These are phyloP conservation scores for Oemleria cerasiformis DNA, from an alignment of 306 rosid genomes.

Conservation along the genomic window DNA sequence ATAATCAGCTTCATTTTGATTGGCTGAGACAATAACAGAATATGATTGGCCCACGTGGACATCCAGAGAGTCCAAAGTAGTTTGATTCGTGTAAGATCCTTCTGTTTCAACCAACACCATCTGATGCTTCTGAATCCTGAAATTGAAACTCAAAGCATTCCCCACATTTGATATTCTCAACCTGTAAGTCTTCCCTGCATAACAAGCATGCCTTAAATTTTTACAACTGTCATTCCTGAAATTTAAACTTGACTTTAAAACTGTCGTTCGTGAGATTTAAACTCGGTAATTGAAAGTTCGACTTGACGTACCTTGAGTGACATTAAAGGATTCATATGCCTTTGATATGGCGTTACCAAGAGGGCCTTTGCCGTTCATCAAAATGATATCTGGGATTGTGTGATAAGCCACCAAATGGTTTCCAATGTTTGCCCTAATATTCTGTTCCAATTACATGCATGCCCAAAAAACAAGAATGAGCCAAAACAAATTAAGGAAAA, in stretches of 20 bases:
- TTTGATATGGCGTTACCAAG: slow-evolving; percentile 29
- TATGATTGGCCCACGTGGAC: slow-evolving; percentile 90
- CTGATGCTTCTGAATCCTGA: slow-evolving; percentile 71
- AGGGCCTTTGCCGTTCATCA: slow-evolving; percentile 76
- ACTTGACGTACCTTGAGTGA: slow-evolving; percentile 51
- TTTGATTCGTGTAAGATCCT: slow-evolving; percentile 75
- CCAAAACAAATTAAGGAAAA: not conserved
- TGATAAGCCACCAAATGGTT: slow-evolving; percentile 3
- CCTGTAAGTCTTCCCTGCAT: slow-evolving; percentile 68
- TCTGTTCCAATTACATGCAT: slow-evolving; percentile 32
- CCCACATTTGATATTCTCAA: slow-evolving; percentile 91
- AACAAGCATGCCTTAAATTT: slow-evolving; percentile 8
- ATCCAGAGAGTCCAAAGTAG: slow-evolving; percentile 63
- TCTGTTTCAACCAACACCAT: slow-evolving; percentile 76
- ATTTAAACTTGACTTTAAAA: not conserved
- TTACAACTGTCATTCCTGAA: not conserved
- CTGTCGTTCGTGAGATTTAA: not conserved
- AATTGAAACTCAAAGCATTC: slow-evolving; percentile 61
- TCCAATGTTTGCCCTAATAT: slow-evolving; percentile 33
- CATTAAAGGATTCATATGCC: slow-evolving; percentile 51
- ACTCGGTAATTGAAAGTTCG: not conserved
- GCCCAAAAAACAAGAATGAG: not conserved
- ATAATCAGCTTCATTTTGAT: slow-evolving; percentile 63
- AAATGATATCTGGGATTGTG: slow-evolving; percentile 42
- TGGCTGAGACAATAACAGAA: slow-evolving; percentile 69